Evolutionary conservation across 176 grass and related monocot species (phyloP), one percentile per base, ranked within the genome.

Genomic region (Phoenix dactylifera): DNA sequence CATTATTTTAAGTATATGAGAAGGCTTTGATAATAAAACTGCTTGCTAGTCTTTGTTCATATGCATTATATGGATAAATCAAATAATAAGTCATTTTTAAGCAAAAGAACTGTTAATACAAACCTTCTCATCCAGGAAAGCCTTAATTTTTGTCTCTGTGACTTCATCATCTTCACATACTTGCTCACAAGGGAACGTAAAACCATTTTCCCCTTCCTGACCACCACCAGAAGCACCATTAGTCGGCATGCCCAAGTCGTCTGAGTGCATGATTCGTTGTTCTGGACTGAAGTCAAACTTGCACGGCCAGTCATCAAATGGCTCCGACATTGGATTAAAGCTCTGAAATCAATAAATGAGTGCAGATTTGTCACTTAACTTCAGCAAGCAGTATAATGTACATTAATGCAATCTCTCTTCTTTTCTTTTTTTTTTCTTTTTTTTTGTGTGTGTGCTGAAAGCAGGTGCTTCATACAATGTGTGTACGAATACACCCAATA

Each of bases 81-180:
- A 44, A 44, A 44, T 44, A 44, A 44, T 44, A 14, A 44, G 35
- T 4, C 28, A 30, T 44, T 44, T 12, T 44, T 44, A 44, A 44
- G 35, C 35, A 44, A 44, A 35, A 44, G n/a, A 44, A 2, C 10
- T 63, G 24, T 49, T 55, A 18, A 18, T 15, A 44, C 3, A 44
- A 14, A 98, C 94, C 88, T 93, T 98, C 54, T 98, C 88, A 9
- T 93, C 87, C 62, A 98, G 88, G 81, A 92, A 98, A 58, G 81
- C 87, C 64, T 83, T 91, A 64, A 98, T 98, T 75, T 92, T 98
- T 72, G 71, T 83, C 57, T 98, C 88, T 12, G 79, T 93, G 60
- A 88, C 84, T 82, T 83, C 83, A 16, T 86, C 93, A 63, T 92
- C 94, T 44, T 98, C 84, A 54, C 79, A 82, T 62, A 69, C 80